Percentiles rank a stretch among this genome's conserved stretches.
phyloP scores from a whole-genome alignment of 2,329 filamentous ascomycete species.

The Arachnomyces sp. region DNA sequence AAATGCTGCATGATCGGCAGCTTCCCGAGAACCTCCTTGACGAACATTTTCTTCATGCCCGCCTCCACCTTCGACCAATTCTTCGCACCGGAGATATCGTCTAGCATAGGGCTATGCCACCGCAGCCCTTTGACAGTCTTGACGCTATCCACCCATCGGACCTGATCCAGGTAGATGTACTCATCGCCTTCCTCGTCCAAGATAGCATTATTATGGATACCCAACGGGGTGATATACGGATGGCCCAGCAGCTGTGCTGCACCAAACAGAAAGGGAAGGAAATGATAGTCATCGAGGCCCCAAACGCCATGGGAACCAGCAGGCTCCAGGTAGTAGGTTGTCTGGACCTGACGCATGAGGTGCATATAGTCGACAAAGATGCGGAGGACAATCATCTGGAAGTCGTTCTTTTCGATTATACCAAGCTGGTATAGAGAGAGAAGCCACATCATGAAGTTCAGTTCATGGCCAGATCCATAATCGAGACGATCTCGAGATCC shows the following conservation, averaged over 20 bases:
- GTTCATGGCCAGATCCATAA: constrained; percentile 93
- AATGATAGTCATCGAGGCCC: constrained; percentile 96
- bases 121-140: constrained; percentile 91
- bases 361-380: constrained; percentile 76
- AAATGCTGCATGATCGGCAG: constrained; percentile 99
- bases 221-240: constrained; percentile 66
- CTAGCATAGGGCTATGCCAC: constrained; percentile 97
- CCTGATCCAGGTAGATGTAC: constrained; percentile 86
- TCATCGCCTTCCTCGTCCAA: constrained; percentile 78
- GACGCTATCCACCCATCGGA: constrained; percentile 87
- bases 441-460: constrained; percentile 95
- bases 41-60: constrained; percentile 96
- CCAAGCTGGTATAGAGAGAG: constrained; percentile 81
- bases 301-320: constrained; percentile 96
- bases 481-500: constrained; percentile 84
- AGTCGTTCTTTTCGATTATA: constrained; percentile 56
- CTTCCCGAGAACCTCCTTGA: constrained; percentile 85
- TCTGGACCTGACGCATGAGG: constrained; percentile 81
- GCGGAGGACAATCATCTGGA: constrained; percentile 63
- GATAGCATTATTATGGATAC: constrained; percentile 78
- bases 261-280: constrained; percentile 90
- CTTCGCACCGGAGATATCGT: constrained; percentile 87
- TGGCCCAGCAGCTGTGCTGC: constrained; percentile 84
- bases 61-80: constrained; percentile 87
- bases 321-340: constrained; percentile 91